phyloP scores from a whole-genome alignment of 352 stramenopile genomes.

The Pythium grandisporangium region DNA sequence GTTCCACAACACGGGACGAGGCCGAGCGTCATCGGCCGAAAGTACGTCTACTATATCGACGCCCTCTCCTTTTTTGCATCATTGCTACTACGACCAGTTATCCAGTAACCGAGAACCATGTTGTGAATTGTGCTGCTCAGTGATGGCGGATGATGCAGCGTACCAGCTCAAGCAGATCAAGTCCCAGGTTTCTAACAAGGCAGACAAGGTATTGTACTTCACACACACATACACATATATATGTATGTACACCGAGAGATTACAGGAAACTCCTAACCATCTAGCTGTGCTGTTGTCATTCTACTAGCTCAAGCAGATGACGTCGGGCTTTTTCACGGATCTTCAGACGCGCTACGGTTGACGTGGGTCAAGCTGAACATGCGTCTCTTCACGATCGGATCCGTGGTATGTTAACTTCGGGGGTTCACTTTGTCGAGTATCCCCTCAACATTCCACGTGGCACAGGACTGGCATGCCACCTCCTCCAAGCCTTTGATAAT shows the following conservation, averaged over 20 bases:
- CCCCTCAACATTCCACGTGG: too few relatives aligned
- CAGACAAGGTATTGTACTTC: constrained; percentile 71
- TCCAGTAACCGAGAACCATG: background rate
- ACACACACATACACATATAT: too few relatives aligned
- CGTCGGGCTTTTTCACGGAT: constrained; percentile 83
- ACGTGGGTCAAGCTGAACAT: too few relatives aligned
- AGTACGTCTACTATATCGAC: constrained; percentile 20
- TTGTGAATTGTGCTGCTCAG: constrained; percentile 5
- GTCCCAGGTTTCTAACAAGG: constrained; percentile 73
- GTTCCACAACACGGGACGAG: constrained; percentile 63
- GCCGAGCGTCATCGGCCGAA: constrained; percentile 53
- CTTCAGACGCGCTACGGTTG: constrained; percentile 72
- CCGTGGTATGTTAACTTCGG: too few relatives aligned
- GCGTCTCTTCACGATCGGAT: too few relatives aligned
- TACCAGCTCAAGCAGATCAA: constrained; percentile 85
- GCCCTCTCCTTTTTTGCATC: background rate
- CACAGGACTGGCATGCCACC: too few relatives aligned
- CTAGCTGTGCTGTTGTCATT: too few relatives aligned
- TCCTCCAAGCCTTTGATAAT: too few relatives aligned
- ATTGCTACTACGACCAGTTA: too few relatives aligned
- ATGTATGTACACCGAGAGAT: too few relatives aligned
- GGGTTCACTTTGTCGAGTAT: too few relatives aligned
- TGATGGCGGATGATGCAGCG: constrained; percentile 64
- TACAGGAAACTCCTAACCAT: too few relatives aligned
- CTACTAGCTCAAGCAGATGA: constrained; percentile 89